Base-by-base conservation (phyloP, 768 basidiomycete genomes). In the Leccinum aurantiacum region DNA sequence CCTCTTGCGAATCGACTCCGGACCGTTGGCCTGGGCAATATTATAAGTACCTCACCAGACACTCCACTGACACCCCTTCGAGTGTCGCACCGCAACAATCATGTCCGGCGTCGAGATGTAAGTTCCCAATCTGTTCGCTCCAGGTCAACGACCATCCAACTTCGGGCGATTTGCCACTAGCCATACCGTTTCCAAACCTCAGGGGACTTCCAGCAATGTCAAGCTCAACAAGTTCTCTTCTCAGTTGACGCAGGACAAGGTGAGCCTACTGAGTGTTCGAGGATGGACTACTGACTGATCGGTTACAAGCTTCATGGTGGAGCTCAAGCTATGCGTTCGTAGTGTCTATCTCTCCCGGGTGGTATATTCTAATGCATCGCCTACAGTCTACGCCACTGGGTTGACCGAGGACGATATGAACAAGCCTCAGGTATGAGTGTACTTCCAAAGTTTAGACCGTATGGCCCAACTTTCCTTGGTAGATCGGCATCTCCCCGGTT, bases 401-500 rank as follows among this genome's bases (percentile, higher is more conserved):
- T 71, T 94, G 63, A 82, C 81, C 24, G 89, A 90, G 67, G 83
- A 85, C 63, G 92, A 94, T 65, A 90, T 94, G 86, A 71, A 87
- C 58, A 93, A 91, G 71, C 86, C 93, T 56, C 92, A 94, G 81
- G 90, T 89, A 69, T 54, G 62, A 65, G 55, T 54, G 31, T 51
- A 4, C 51, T 38, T 9, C 8, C 8, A 19, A 41, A 60, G 54
- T 49, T 27, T 35, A 35, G 19, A 44, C 52, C 22, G 14, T 27
- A 35, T 59, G 60, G 22, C 56, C 60, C 63, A 29, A 65, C 35
- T 49, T 58, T 37, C 24, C 63, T 22, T 69, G 50, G 9, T 46
- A 93, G 89, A 88, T 95, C 67, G 93, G 93, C 50, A 92, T 95
- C 68, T 90, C 90, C 31, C 87, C 90, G 3, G 82, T 93, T 55